Conservation (phyloP, 345 rosid genomes). For the Eucalyptus erythrocorys region DNA sequence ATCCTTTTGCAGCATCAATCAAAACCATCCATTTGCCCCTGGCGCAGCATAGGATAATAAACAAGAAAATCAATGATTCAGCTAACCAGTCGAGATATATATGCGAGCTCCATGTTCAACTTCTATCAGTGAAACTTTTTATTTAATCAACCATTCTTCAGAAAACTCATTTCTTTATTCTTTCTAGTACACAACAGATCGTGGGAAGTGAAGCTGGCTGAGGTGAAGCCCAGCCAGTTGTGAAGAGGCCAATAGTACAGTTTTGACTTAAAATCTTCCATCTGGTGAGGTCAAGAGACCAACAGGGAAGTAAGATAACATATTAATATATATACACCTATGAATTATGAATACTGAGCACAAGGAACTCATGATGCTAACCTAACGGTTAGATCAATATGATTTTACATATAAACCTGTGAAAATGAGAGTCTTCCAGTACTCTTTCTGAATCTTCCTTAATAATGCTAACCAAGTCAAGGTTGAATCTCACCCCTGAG, state of each 20-base stretch:
- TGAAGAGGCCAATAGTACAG: background rate
- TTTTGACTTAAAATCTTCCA: background rate
- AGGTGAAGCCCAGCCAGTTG: background rate
- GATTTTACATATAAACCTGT: conserved; percentile 32
- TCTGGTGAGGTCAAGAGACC: background rate
- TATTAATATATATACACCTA: background rate
- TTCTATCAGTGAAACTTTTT: background rate
- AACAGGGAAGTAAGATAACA: background rate
- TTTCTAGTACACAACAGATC: background rate
- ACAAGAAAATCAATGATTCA: background rate
- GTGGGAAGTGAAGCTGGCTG: background rate
- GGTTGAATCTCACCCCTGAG: conserved; percentile 76
- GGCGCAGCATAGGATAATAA: background rate
- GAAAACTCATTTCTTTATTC: background rate
- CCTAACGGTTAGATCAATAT: background rate
- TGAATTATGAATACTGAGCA: background rate
- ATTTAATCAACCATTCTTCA: background rate
- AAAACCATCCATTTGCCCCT: conserved; percentile 84
- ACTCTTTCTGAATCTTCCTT: conserved; percentile 44
- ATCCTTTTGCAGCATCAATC: conserved; percentile 98
- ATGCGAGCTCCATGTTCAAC: background rate
- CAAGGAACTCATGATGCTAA: background rate
- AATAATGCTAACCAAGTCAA: conserved; percentile 56
- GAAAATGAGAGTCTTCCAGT: conserved; percentile 39
- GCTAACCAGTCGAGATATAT: background rate